Evolutionary conservation across 164 flowering plant species (phyloP).

Genomic region (Akebia trifoliata): DNA sequence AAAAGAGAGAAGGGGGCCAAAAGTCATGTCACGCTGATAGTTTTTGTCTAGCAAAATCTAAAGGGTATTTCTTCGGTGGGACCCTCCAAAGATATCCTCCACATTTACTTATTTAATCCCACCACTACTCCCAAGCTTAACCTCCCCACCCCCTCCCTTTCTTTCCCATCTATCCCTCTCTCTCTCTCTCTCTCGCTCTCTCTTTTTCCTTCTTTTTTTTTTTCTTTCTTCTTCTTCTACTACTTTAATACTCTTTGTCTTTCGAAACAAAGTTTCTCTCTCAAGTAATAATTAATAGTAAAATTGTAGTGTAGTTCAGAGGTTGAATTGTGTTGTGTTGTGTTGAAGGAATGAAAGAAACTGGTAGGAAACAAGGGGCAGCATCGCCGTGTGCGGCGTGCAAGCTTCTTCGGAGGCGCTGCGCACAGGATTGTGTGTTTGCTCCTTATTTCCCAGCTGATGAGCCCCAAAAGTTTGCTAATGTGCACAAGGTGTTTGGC

Average conservation of each 20-base stretch:
- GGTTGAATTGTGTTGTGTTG: neutral
- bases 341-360: constrained; percentile 31
- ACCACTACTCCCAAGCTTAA: too few relatives aligned
- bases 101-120: constrained; percentile 3
- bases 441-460: constrained; percentile 88
- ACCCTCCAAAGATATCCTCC: constrained; percentile 12
- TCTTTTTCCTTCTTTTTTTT: neutral
- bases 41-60: constrained; percentile 22
- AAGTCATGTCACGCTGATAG: constrained; percentile 10
- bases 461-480: constrained; percentile 87
- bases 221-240: neutral
- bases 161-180: neutral
- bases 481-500: constrained; percentile 86
- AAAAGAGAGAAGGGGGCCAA: constrained; percentile 9
- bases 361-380: constrained; percentile 45
- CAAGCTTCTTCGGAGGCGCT: constrained; percentile 71
- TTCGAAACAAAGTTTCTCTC: neutral
- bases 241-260: neutral
- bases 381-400: constrained; percentile 86
- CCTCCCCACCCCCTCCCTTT: neutral
- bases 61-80: constrained; percentile 8
- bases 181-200: neutral
- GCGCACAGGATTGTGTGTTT: constrained; percentile 72
- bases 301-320: neutral
- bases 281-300: neutral